Evolutionary conservation across 768 basidiomycete species (phyloP).

Genomic region (Lactifluus hygrophoroides): DNA sequence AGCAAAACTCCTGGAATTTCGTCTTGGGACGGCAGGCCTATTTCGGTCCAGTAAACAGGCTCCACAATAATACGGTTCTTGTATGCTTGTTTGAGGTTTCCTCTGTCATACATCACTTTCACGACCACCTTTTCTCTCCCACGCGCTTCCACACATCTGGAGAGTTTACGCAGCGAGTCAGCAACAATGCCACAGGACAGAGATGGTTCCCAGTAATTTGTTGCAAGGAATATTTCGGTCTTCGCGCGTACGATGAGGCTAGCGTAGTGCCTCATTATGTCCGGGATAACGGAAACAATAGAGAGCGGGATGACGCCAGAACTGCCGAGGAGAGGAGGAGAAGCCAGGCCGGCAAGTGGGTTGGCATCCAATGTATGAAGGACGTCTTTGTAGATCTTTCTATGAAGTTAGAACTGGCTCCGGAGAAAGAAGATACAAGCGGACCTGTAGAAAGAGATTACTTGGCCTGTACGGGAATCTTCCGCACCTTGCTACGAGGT

Average conservation of each 20-base stretch:
- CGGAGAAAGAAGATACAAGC: slow-evolving; percentile 12
- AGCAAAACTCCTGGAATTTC: slow-evolving; percentile 55
- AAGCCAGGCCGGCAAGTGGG: slow-evolving; percentile 47
- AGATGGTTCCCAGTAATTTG: slow-evolving; percentile 52
- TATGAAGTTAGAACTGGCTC: neutral
- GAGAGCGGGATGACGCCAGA: slow-evolving; percentile 55
- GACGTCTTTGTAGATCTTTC: slow-evolving; percentile 54
- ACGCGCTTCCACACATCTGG: slow-evolving; percentile 36
- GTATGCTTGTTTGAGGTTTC: slow-evolving; percentile 43
- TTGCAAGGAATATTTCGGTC: slow-evolving; percentile 58
- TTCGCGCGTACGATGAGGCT: slow-evolving; percentile 53
- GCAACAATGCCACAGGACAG: slow-evolving; percentile 43
- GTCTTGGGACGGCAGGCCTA: slow-evolving; percentile 43
- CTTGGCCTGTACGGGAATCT: slow-evolving; percentile 46
- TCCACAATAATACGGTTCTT: slow-evolving; percentile 41
- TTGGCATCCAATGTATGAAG: slow-evolving; percentile 47
- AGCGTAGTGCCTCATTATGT: slow-evolving; percentile 64
- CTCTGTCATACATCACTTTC: slow-evolving; percentile 66
- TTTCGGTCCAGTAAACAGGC: slow-evolving; percentile 36
- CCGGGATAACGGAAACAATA: slow-evolving; percentile 58
- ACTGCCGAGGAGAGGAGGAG: slow-evolving; percentile 54
- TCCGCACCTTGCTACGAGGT: slow-evolving; percentile 40
- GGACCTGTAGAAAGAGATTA: slow-evolving; percentile 52
- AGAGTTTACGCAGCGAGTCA: slow-evolving; percentile 30
- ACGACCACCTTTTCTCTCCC: slow-evolving; percentile 43